These are phyloP conservation scores for Dactylonectria macrodidyma DNA, from an alignment of 2,329 filamentous ascomycete species.

Conservation along the genomic window DNA sequence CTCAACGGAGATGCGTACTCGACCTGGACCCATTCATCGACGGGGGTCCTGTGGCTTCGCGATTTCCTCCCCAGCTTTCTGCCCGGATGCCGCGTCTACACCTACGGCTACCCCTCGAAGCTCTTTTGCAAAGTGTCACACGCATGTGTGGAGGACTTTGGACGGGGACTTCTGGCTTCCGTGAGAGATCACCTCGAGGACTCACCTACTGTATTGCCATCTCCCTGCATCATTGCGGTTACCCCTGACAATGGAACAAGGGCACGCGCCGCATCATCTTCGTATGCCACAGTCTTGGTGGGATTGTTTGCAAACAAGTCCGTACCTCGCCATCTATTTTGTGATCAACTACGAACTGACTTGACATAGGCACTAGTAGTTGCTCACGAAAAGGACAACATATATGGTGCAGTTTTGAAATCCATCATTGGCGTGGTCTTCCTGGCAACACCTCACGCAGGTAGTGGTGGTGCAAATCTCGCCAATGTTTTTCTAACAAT, in stretches of 20 bases:
- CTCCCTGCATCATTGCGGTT: not conserved
- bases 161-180: slow-evolving; percentile 30
- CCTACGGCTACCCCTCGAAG: slow-evolving; percentile 42
- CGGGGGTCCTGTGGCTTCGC: slow-evolving; percentile 39
- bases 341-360: not conserved
- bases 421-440: slow-evolving; percentile 46
- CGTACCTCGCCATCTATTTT: not conserved
- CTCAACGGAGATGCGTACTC: slow-evolving; percentile 39
- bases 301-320: slow-evolving; percentile 49
- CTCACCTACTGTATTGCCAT: slow-evolving; percentile 8
- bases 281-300: slow-evolving; percentile 49
- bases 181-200: slow-evolving; percentile 30
- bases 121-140: slow-evolving; percentile 27
- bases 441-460: slow-evolving; percentile 51
- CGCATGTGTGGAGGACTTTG: slow-evolving; percentile 35
- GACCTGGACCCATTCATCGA: slow-evolving; percentile 37
- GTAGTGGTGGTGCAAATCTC: slow-evolving; percentile 43
- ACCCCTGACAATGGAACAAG: slow-evolving; percentile 4
- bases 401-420: slow-evolving; percentile 31
- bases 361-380: slow-evolving; percentile 39
- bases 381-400: slow-evolving; percentile 37
- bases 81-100: slow-evolving; percentile 44
- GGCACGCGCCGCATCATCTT: slow-evolving; percentile 42
- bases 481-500: slow-evolving; percentile 37
- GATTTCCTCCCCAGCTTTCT: slow-evolving; percentile 40